These are phyloP conservation scores for Xylariaceae sp. DNA, from an alignment of 2,329 filamentous ascomycete species.

Conservation along the genomic window DNA sequence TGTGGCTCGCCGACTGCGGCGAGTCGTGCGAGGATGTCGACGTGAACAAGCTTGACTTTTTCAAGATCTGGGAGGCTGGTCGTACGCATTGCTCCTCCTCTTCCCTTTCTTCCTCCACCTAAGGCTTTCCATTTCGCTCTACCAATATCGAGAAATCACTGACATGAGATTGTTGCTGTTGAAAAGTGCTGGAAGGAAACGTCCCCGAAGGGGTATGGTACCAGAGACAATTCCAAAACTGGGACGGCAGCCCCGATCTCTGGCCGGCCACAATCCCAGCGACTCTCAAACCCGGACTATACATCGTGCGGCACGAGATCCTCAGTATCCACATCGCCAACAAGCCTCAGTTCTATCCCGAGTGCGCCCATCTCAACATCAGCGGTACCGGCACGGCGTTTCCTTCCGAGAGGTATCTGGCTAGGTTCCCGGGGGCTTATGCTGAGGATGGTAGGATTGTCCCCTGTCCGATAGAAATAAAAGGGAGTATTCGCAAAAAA, in stretches of 20 bases:
- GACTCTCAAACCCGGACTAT: constrained; percentile 53
- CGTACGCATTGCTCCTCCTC: constrained; percentile 1
- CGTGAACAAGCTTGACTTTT: constrained; percentile 44
- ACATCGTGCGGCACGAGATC: constrained; percentile 60
- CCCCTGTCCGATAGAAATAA: neutral
- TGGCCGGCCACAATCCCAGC: constrained; percentile 56
- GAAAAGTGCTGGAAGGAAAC: constrained; percentile 42
- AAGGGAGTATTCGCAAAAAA: neutral
- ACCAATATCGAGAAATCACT: neutral
- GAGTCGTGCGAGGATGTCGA: constrained; percentile 41
- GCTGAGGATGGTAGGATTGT: constrained; percentile 42
- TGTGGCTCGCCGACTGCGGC: constrained; percentile 47
- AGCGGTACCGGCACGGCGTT: constrained; percentile 39
- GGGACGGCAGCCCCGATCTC: constrained; percentile 46
- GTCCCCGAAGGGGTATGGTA: constrained; percentile 48
- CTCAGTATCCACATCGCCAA: constrained; percentile 57
- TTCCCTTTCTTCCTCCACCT: neutral
- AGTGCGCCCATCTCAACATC: constrained; percentile 49
- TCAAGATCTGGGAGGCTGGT: constrained; percentile 51
- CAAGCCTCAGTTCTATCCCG: constrained; percentile 53
- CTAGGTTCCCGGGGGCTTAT: constrained; percentile 48
- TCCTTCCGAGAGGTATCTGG: constrained; percentile 40
- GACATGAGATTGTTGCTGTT: neutral
- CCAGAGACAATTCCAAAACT: constrained; percentile 48
- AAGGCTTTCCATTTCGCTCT: neutral